Base-by-base conservation (phyloP, 768 basidiomycete genomes). In the Tephrocybe sp. region DNA sequence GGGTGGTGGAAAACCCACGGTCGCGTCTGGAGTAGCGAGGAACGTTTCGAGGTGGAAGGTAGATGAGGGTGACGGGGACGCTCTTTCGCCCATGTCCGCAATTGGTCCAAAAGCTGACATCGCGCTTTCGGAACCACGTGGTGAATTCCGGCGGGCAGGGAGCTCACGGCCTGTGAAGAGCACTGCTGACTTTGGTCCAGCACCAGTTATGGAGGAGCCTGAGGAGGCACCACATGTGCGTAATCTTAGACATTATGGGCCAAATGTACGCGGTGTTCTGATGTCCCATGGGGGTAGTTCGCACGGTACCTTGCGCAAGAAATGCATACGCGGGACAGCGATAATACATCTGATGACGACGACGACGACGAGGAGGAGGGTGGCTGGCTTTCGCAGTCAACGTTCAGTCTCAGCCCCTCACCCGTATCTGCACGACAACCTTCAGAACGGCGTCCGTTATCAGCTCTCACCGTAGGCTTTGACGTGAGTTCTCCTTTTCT, bases 341-440 rank as follows among this genome's bases (percentile, higher is more conserved):
- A 85, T 50, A 77, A 78, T 44, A 77, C 68, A 65, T 62, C 80
- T 53, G 65, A 74, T 41, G 74, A 76, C 21, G 84, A 89, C 45
- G 88, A 88, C 43, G 88, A 89, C 14, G 88, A 90, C 15, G 87
- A 89, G 15, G 88, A 89, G 15, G 88, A 89, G 11, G 81, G 81
- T 3, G 89, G 89, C 0, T 93, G 90, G 91, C 67, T 92, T 21
- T 76, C 88, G 3, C 85, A 88, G 38, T 90, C 88, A 8, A 82
- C 76, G n/a, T 90, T 90, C 56, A 78, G 79, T 23, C 67, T 85
- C 8, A 70, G 73, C 20, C 70, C 73, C 45, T 74, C 77, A 15
- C 77, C 81, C 3, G 71, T 78, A 15, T 69, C 79, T 20, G 68
- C 76, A 45, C 72, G 78, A 50, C 73, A 74, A 57, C 71, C 72